Conservation (phyloP, 495 filamentous ascomycete species). For the Aspergillus affinis region DNA sequence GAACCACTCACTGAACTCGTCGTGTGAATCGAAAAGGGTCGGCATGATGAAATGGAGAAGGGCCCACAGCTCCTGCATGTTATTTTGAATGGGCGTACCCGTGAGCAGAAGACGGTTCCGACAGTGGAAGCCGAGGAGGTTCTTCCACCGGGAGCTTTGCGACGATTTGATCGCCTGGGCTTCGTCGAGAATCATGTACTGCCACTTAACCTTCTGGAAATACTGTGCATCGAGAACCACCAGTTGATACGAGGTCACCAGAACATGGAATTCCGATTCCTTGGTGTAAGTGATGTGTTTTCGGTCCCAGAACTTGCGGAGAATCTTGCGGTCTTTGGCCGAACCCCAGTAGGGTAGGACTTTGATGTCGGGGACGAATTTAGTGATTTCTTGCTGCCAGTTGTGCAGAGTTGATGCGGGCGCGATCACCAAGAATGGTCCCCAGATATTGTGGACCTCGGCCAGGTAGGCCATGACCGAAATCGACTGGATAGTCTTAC, state of each 20-base stretch:
- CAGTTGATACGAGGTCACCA: slow-evolving; percentile 95
- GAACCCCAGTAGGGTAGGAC: slow-evolving; percentile 97
- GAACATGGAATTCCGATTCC: slow-evolving; percentile 90
- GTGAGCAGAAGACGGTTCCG: slow-evolving; percentile 93
- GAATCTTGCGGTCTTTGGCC: slow-evolving; percentile 89
- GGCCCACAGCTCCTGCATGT: slow-evolving; percentile 99
- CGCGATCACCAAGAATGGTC: slow-evolving; percentile 94
- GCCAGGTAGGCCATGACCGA: slow-evolving; percentile 99
- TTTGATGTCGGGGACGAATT: slow-evolving; percentile 91
- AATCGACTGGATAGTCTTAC: slow-evolving; percentile 98
- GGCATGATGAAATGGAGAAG: slow-evolving; percentile 99
- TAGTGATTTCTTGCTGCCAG: slow-evolving; percentile 97
- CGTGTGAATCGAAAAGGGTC: slow-evolving; percentile 94
- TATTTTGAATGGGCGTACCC: slow-evolving; percentile 98
- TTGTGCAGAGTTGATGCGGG: slow-evolving; percentile 97
- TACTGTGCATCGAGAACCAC: slow-evolving; percentile 94
- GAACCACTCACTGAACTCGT: slow-evolving; percentile 99
- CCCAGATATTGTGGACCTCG: slow-evolving; percentile 97
- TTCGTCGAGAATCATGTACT: slow-evolving; percentile 99
- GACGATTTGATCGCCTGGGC: slow-evolving; percentile 99
- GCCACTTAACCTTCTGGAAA: slow-evolving; percentile 98
- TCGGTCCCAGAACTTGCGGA: slow-evolving; percentile 98
- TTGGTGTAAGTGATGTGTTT: slow-evolving; percentile 94
- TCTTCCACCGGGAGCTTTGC: slow-evolving; percentile 94
- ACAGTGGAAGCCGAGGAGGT: slow-evolving; percentile 88